Evolutionary conservation across 1,284 basidiomycete genomes (phyloP).

Genomic region (Sanghuangporus sanghuang): DNA sequence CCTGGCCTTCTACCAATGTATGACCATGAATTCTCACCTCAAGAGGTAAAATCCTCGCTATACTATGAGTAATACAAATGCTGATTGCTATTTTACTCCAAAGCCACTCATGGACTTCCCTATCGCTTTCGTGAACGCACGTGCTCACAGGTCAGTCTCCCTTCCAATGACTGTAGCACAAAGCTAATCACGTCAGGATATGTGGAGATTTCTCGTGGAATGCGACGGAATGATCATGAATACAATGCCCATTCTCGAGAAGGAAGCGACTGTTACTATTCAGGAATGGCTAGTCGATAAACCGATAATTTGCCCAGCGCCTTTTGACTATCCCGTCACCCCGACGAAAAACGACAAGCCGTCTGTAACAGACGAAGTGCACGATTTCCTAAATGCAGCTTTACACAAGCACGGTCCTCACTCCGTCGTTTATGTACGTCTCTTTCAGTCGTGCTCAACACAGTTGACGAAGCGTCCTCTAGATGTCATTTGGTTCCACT

Average conservation of each 20-base stretch:
- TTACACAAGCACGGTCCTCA: constrained; percentile 9
- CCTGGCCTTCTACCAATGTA: constrained; percentile 11
- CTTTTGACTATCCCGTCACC: background rate
- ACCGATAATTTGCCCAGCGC: background rate
- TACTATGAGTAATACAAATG: background rate
- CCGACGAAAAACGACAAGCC: background rate
- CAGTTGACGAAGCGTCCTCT: background rate
- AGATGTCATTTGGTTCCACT: constrained; percentile 18
- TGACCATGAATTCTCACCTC: constrained; percentile 9
- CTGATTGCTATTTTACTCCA: background rate
- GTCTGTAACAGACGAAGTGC: background rate
- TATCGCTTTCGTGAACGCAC: background rate
- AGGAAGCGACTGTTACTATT: background rate
- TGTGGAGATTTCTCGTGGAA: constrained; percentile 4
- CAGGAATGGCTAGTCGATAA: background rate
- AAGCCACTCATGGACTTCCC: background rate
- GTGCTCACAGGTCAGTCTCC: background rate
- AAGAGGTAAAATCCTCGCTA: background rate
- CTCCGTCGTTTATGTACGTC: constrained; percentile 16
- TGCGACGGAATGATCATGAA: constrained; percentile 10
- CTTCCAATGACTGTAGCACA: background rate
- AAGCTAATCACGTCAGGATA: too few species aligned
- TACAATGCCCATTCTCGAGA: background rate
- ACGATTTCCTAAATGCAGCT: constrained; percentile 2
- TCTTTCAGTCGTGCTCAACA: background rate